Conservation (phyloP, 306 rosid species). For the Quercus wislizeni region DNA sequence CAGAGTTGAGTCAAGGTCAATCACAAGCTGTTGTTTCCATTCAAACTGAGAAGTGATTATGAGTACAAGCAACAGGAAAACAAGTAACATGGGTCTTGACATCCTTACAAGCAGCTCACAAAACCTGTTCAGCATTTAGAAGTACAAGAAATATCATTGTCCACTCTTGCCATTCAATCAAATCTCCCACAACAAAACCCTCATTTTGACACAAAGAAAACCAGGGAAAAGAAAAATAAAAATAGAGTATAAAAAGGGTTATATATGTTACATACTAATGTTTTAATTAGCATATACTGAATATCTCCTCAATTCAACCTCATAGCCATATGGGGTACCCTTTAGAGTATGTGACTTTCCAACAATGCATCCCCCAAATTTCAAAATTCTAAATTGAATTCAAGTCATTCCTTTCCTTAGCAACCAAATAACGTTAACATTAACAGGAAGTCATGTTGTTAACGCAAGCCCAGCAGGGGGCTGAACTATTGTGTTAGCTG, state of each 20-base stretch:
- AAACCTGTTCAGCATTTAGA: slow-evolving; percentile 45
- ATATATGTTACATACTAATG: background rate
- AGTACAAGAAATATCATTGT: background rate
- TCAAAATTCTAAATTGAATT: background rate
- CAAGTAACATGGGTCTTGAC: slow-evolving; percentile 86
- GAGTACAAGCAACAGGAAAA: slow-evolving; percentile 67
- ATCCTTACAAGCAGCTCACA: slow-evolving; percentile 39
- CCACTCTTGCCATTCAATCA: background rate
- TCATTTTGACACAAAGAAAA: background rate
- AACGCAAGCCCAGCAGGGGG: too few relatives aligned
- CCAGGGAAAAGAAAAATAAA: background rate
- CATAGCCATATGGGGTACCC: background rate
- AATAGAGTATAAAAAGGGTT: background rate
- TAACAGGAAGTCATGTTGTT: background rate
- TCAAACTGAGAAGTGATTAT: slow-evolving; percentile 91
- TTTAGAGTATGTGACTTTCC: background rate
- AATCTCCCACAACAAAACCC: background rate
- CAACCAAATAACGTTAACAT: background rate
- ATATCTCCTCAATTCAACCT: background rate
- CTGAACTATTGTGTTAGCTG: too few relatives aligned
- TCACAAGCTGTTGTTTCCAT: slow-evolving; percentile 77
- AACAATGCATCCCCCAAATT: background rate
- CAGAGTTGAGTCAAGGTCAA: slow-evolving; percentile 55
- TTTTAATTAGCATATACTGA: background rate
- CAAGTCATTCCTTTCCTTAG: background rate